phyloP scores from a whole-genome alignment of 2,329 filamentous ascomycete genomes.

The Monilinia fructicola region DNA sequence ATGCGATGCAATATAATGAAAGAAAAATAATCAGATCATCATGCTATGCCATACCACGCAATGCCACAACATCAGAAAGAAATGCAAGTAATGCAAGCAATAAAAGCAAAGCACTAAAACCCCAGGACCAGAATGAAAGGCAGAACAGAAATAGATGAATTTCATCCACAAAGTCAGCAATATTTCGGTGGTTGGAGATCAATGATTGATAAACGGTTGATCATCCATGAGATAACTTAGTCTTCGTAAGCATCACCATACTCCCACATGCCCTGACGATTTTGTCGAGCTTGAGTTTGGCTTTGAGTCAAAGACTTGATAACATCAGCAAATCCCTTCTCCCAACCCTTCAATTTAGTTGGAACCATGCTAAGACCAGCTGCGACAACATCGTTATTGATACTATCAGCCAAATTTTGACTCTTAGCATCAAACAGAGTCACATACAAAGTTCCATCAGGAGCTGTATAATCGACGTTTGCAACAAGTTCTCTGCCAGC shows the following conservation, averaged over 20 bases:
- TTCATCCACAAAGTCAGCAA: background rate
- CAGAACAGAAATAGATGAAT: background rate
- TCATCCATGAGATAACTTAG: conserved; percentile 43
- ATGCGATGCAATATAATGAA: background rate
- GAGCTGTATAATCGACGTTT: conserved; percentile 83
- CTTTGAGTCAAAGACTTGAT: conserved; percentile 70
- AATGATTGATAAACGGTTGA: background rate
- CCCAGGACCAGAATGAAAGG: background rate
- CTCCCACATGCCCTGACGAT: conserved; percentile 91
- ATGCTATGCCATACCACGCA: background rate
- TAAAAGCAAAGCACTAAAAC: background rate
- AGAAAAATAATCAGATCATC: background rate
- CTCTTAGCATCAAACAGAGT: conserved; percentile 81
- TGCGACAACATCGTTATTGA: conserved; percentile 84
- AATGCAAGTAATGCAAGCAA: background rate
- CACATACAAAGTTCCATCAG: conserved; percentile 79
- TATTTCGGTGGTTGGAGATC: background rate
- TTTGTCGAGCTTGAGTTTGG: conserved; percentile 75
- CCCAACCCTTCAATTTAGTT: conserved; percentile 88
- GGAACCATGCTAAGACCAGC: conserved; percentile 90
- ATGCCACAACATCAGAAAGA: background rate
- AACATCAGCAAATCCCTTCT: conserved; percentile 71
- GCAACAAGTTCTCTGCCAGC: conserved; percentile 78
- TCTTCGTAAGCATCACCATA: conserved; percentile 96
- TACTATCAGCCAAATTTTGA: conserved; percentile 67